phyloP scores from a whole-genome alignment of 2,329 filamentous ascomycete species.

The Tolypocladium capitatum region DNA sequence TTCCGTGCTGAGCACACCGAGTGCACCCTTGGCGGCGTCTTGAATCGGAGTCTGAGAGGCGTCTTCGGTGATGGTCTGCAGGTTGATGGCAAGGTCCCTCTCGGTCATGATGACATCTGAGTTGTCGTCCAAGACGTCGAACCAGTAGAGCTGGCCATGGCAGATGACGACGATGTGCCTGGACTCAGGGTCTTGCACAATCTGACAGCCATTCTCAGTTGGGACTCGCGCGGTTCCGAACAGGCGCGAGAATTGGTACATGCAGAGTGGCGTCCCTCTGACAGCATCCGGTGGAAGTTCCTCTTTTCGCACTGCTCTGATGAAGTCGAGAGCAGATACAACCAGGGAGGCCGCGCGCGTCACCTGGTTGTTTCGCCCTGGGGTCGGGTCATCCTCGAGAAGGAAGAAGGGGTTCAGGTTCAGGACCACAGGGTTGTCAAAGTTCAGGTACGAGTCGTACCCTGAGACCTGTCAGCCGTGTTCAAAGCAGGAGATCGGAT shows the following conservation, averaged over 20 bases:
- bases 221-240: slow-evolving; percentile 93
- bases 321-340: slow-evolving; percentile 80
- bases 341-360: slow-evolving; percentile 87
- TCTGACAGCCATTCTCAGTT: slow-evolving; percentile 87
- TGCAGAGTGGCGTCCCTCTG: slow-evolving; percentile 75
- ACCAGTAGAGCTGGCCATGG: slow-evolving; percentile 97
- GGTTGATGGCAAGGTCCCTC: slow-evolving; percentile 79
- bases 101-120: slow-evolving; percentile 95
- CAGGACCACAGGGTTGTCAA: slow-evolving; percentile 90
- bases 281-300: slow-evolving; percentile 83
- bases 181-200: slow-evolving; percentile 84
- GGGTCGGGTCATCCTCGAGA: slow-evolving; percentile 92
- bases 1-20: slow-evolving; percentile 90
- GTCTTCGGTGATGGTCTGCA: slow-evolving; percentile 86
- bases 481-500: neutral
- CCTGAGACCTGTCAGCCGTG: slow-evolving; percentile 35
- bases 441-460: slow-evolving; percentile 98
- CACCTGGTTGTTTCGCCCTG: slow-evolving; percentile 90
- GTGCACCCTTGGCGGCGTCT: slow-evolving; percentile 84
- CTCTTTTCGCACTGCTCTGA: slow-evolving; percentile 82
- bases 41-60: slow-evolving; percentile 81
- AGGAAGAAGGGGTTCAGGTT: slow-evolving; percentile 98
- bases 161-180: slow-evolving; percentile 90
- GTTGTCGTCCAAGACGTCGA: slow-evolving; percentile 90
- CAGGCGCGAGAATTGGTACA: slow-evolving; percentile 94